Conservation (phyloP, 1,284 basidiomycete genomes). For the Blastosporella zonata region DNA sequence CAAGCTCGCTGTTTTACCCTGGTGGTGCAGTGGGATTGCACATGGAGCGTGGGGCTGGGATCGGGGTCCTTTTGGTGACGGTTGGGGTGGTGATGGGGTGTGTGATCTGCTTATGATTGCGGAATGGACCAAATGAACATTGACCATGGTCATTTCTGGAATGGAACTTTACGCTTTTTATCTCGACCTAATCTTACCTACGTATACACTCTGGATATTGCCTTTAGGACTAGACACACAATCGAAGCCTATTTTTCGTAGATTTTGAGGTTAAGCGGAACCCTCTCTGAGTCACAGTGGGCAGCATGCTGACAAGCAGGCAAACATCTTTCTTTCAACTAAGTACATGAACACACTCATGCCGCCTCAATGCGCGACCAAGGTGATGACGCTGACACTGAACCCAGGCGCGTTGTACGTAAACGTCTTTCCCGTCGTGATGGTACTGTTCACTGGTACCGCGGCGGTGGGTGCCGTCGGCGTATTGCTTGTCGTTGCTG, state of each 20-base stretch:
- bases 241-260: too few relatives aligned
- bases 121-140: too few relatives aligned
- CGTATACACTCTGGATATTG: too few relatives aligned
- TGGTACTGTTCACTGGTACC: conserved; percentile 41
- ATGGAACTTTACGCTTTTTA: too few relatives aligned
- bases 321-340: too few relatives aligned
- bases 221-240: too few relatives aligned
- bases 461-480: conserved; percentile 46
- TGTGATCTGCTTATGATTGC: background rate
- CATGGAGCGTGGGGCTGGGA: background rate
- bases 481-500: conserved; percentile 50
- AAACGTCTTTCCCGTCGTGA: conserved; percentile 48
- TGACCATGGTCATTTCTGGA: too few relatives aligned
- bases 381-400: conserved; percentile 55
- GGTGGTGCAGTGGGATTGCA: background rate
- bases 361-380: conserved; percentile 26
- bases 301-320: too few relatives aligned
- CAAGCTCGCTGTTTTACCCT: conserved; percentile 19
- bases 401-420: conserved; percentile 56
- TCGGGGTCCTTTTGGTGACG: background rate
- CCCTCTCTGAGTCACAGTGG: too few relatives aligned
- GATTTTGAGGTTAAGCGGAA: too few relatives aligned
- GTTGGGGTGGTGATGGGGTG: background rate
- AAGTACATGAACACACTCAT: too few relatives aligned
- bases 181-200: too few relatives aligned